Evolutionary conservation across 2,329 filamentous ascomycete species (phyloP).

Genomic region (Juglanconis oblonga): DNA sequence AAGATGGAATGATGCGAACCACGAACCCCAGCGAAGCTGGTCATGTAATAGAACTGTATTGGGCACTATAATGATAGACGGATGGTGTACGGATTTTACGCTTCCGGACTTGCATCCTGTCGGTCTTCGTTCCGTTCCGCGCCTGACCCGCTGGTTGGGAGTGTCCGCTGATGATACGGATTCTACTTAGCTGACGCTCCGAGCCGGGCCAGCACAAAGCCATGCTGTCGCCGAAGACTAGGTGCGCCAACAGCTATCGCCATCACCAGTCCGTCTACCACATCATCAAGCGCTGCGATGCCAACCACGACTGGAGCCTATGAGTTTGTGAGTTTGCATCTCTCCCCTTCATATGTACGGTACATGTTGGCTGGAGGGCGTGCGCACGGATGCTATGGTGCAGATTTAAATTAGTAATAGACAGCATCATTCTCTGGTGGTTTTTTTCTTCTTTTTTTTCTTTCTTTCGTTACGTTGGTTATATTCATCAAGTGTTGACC

Average conservation of each 20-base stretch:
- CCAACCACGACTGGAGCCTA: neutral
- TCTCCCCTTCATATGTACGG: neutral
- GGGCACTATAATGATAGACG: slow-evolving; percentile 10
- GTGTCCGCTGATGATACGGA: neutral
- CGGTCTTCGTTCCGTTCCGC: neutral
- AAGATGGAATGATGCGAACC: neutral
- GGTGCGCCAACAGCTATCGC: neutral
- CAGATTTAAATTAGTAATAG: neutral
- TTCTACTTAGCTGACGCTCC: too few relatives aligned
- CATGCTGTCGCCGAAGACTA: too few relatives aligned
- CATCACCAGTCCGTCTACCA: neutral
- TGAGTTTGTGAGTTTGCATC: neutral
- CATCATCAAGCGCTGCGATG: neutral
- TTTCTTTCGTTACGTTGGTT: too few relatives aligned
- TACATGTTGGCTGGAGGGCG: neutral
- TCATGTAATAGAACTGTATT: slow-evolving; percentile 13
- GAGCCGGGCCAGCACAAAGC: too few relatives aligned
- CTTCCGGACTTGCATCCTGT: neutral
- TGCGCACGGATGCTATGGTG: neutral
- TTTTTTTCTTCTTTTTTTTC: neutral
- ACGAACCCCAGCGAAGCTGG: neutral
- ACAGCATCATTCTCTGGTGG: neutral
- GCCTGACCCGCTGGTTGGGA: neutral
- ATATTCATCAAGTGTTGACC: too few relatives aligned
- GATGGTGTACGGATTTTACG: neutral